phyloP scores from a whole-genome alignment of 306 rosid species.

The Casuarina equisetifolia region DNA sequence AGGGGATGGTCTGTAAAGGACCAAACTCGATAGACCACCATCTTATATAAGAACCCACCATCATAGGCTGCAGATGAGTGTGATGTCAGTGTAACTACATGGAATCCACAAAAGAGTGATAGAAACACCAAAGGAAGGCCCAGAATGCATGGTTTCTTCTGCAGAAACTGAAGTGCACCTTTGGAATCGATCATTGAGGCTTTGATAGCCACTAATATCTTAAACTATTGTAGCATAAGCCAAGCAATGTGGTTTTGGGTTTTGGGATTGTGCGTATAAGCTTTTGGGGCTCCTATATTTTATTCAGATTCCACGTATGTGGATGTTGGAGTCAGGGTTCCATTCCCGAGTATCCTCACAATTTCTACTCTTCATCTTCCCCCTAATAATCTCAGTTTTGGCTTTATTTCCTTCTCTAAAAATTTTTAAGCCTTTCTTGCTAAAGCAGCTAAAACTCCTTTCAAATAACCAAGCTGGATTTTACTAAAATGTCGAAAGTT shows the following conservation, averaged over 20 bases:
- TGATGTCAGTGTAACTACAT: constrained; percentile 33
- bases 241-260: neutral
- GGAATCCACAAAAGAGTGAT: constrained; percentile 32
- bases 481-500: too few species aligned
- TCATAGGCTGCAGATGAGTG: constrained; percentile 8
- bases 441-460: too few species aligned
- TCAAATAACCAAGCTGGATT: too few species aligned
- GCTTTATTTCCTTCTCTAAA: neutral
- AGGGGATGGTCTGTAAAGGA: neutral
- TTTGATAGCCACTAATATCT: too few species aligned
- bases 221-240: too few species aligned
- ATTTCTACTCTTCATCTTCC: neutral
- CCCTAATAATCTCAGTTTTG: neutral
- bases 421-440: neutral
- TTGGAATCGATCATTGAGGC: constrained; percentile 9
- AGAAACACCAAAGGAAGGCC: neutral
- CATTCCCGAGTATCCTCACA: constrained; percentile 6
- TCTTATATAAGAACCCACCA: constrained; percentile 11
- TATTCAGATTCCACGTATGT: neutral
- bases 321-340: constrained; percentile 10
- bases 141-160: constrained; percentile 5
- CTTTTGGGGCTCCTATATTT: neutral
- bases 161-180: neutral
- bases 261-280: neutral
- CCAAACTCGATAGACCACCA: neutral